A percentile compares a stretch with the other conserved stretches of the same genome.
phyloP scores from a whole-genome alignment of 768 basidiomycete species.

The Lactarius evosmus region DNA sequence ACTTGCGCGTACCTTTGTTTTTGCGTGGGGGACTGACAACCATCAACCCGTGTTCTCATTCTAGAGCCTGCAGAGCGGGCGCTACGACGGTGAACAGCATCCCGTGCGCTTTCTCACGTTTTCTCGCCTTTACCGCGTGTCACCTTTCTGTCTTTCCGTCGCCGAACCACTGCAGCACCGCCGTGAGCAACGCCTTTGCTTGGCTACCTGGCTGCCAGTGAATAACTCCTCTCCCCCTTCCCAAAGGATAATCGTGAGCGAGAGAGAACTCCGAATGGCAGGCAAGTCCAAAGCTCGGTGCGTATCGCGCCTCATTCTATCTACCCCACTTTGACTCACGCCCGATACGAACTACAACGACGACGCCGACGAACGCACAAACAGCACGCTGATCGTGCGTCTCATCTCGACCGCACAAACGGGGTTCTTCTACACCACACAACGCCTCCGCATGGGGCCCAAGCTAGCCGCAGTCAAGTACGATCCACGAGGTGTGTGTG shows the following conservation, averaged over 20 bases:
- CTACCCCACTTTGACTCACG: not conserved
- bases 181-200: not conserved
- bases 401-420: constrained; percentile 90
- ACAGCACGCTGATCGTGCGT: constrained; percentile 79
- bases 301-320: constrained; percentile 7
- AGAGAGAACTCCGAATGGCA: constrained; percentile 47
- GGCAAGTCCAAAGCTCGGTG: constrained; percentile 61
- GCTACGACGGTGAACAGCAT: too few relatives aligned
- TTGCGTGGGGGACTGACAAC: too few relatives aligned
- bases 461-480: constrained; percentile 89
- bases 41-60: too few relatives aligned
- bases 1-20: not conserved
- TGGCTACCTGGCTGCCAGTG: too few relatives aligned
- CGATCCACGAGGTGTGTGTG: constrained; percentile 72
- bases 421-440: constrained; percentile 87
- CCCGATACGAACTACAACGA: too few relatives aligned
- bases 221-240: too few relatives aligned
- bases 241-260: not conserved
- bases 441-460: constrained; percentile 69
- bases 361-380: not conserved
- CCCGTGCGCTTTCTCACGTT: not conserved
- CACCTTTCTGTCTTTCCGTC: too few relatives aligned
- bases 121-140: not conserved
- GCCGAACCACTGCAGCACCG: too few relatives aligned
- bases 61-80: too few relatives aligned